Conservation (phyloP, 176 grass and related monocot genomes). For the Raddia distichophylla region DNA sequence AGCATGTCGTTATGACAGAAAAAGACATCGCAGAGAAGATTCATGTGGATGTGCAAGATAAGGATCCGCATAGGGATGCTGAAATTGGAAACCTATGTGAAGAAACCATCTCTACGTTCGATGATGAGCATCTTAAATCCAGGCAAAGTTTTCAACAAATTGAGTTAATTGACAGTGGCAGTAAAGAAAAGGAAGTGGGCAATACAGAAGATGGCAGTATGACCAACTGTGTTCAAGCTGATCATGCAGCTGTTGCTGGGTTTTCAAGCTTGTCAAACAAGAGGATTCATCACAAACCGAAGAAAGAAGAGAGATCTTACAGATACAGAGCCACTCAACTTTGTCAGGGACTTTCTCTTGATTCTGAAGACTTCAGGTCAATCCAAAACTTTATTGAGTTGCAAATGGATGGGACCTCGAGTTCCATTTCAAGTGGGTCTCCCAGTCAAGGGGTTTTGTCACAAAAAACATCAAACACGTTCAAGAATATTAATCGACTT, state of each 20-base stretch:
- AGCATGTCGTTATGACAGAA: constrained; percentile 2
- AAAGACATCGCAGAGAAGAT: constrained; percentile 14
- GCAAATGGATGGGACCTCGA: constrained; percentile 49
- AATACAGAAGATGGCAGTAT: constrained; percentile 21
- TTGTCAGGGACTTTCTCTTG: constrained; percentile 51
- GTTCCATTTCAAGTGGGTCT: constrained; percentile 49
- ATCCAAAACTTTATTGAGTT: constrained; percentile 58
- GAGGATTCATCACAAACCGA: constrained; percentile 35
- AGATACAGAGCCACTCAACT: constrained; percentile 41
- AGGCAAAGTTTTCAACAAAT: constrained; percentile 48
- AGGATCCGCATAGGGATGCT: background rate
- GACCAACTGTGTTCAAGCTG: constrained; percentile 1
- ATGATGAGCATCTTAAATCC: constrained; percentile 45
- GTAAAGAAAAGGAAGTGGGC: constrained; percentile 44
- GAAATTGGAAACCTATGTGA: constrained; percentile 46
- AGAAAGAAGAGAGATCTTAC: constrained; percentile 40
- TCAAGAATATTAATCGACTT: constrained; percentile 45
- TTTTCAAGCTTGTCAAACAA: constrained; percentile 54
- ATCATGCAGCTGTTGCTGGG: background rate
- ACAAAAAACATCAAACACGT: constrained; percentile 36
- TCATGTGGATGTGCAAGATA: constrained; percentile 6
- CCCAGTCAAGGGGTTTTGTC: constrained; percentile 37
- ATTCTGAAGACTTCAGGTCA: constrained; percentile 64
- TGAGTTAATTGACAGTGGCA: constrained; percentile 5
- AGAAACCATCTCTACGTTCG: constrained; percentile 45